Percentiles rank a stretch among this genome's conserved stretches.
These are phyloP conservation scores for Phanerochaete sordida DNA, from an alignment of 768 basidiomycete species.

Conservation along the genomic window DNA sequence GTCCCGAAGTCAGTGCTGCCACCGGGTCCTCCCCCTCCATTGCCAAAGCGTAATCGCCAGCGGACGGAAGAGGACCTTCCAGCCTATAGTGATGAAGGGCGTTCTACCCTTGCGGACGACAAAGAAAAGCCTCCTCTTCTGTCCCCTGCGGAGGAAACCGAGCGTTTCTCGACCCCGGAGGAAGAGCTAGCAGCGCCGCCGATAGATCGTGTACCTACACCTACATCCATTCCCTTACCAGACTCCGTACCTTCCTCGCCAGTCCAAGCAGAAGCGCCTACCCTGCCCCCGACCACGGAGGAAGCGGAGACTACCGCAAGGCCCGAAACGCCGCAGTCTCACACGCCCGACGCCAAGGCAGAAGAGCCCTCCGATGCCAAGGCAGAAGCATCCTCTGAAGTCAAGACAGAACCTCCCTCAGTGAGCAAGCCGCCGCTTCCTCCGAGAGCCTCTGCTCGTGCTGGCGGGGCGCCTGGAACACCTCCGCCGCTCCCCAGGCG, in stretches of 20 bases:
- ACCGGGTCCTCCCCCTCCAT: conserved; percentile 30
- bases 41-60: conserved; percentile 23
- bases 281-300: neutral
- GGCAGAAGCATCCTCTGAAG: neutral
- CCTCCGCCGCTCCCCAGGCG: conserved; percentile 64
- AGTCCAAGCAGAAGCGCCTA: neutral
- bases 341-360: neutral
- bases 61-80: neutral
- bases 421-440: neutral
- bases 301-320: neutral
- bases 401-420: neutral
- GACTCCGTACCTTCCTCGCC: neutral
- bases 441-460: neutral
- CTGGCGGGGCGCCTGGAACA: conserved; percentile 31
- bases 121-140: neutral
- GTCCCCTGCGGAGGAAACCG: conserved; percentile 10
- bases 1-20: conserved; percentile 4
- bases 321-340: neutral
- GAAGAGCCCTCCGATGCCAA: neutral
- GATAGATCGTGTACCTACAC: conserved; percentile 14
- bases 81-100: too few relatives aligned
- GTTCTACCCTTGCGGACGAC: too few relatives aligned
- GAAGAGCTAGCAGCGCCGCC: conserved; percentile 18
- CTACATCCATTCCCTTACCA: conserved; percentile 16
- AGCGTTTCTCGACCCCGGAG: conserved; percentile 22